Evolutionary conservation across 2,329 filamentous ascomycete species (phyloP), one percentile per base, ranked within the genome.

Genomic region (Emericellopsis atlantica): DNA sequence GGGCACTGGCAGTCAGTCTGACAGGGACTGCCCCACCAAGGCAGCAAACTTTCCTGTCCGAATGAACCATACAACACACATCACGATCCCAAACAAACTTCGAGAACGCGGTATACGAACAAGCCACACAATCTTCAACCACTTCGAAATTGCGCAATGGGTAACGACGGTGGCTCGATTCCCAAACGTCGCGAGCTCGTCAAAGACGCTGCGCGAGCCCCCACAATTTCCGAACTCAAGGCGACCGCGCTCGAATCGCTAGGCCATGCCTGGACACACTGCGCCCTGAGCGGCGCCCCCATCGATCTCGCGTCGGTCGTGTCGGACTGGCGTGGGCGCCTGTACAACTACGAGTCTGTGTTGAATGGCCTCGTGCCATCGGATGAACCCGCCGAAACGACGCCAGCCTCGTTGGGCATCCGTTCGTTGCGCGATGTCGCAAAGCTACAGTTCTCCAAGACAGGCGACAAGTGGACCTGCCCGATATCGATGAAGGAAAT

Each of bases 121-220:
- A 3, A 29, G 12, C 26, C 12, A 29, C 26, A 29, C 8, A 29
- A 12, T 29, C 4, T 29, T 6, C 26, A 21, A 21, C 18, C 26
- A 4, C 26, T 7, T 12, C 6, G n/a, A 9, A 29, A 29, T 12
- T 18, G n/a, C 48, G 56, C 40, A 51, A 95, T 98, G 92, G 92
- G 92, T 58, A 98, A 98, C 66, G 92, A 98, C 60, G 92, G 92
- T 51, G 92, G 92, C 58, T 90, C 86, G 50, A 98, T 98, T 51
- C 92, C 92, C 5, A 96, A 84, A 47, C 85, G 93, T 26, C 84
- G 88, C 55, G 93, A 98, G 62, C 84, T 98, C 36, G 92, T 98
- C 59, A 94, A 94, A 64, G 83, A 90, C 61, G 87, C 89, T 23
- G 87, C 89, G 34, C 84, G 86, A 52, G 74, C 79, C 40, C 84